A percentile compares a stretch with the other conserved stretches of the same genome.
Evolutionary conservation across 2,329 filamentous ascomycete genomes (phyloP).

Genomic region (Talaromyces sp.): DNA sequence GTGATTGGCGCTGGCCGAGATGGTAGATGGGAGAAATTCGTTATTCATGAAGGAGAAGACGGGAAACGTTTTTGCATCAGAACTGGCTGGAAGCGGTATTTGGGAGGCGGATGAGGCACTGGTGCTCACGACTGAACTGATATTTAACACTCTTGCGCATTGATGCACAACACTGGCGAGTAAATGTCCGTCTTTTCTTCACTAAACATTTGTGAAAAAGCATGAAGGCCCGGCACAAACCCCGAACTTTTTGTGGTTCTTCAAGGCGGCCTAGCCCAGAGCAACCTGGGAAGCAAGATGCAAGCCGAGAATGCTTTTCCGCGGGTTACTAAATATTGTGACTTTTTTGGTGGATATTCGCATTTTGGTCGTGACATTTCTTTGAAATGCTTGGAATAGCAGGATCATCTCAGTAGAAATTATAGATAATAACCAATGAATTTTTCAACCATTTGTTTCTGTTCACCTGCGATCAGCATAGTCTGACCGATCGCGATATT

Average conservation of each 20-base stretch:
- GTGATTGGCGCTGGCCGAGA: slow-evolving; percentile 75
- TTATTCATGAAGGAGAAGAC: slow-evolving; percentile 62
- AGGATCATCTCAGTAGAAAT: neutral
- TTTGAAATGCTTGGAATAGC: neutral
- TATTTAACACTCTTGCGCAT: slow-evolving; percentile 9
- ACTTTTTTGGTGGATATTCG: neutral
- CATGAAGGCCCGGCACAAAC: neutral
- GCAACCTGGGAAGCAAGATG: neutral
- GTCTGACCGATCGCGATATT: slow-evolving; percentile 5
- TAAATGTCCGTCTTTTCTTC: neutral
- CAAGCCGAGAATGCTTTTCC: neutral
- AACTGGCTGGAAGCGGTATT: slow-evolving; percentile 78
- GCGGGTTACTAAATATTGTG: neutral
- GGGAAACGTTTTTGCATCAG: slow-evolving; percentile 62
- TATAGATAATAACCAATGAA: neutral
- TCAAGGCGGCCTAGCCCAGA: neutral
- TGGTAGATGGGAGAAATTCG: slow-evolving; percentile 83
- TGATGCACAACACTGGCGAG: neutral
- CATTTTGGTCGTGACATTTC: neutral
- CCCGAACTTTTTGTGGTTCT: neutral
- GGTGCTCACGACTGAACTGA: slow-evolving; percentile 1
- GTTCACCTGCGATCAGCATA: slow-evolving; percentile 4
- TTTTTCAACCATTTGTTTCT: neutral
- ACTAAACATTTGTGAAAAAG: neutral
- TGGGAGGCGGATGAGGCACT: slow-evolving; percentile 40